Conservation (phyloP, 805 yeast species). For the Wickerhamomyces strasburgensis region DNA sequence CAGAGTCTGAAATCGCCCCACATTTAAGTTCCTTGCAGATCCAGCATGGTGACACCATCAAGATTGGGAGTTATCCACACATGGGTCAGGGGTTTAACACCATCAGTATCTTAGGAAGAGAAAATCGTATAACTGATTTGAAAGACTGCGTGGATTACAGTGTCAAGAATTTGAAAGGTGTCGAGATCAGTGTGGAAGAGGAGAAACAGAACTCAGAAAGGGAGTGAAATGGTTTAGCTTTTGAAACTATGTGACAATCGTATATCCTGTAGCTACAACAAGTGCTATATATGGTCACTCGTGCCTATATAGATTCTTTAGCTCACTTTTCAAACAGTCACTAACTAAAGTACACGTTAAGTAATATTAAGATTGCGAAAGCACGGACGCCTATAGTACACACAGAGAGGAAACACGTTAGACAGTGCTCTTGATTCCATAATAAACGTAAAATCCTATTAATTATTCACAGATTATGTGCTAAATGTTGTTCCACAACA, state of each 20-base stretch:
- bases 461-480: constrained; percentile 10
- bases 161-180: constrained; percentile 46
- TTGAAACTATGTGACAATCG: too few species aligned
- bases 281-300: too few species aligned
- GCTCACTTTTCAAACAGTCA: too few species aligned
- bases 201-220: constrained; percentile 34
- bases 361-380: too few species aligned
- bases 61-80: constrained; percentile 86
- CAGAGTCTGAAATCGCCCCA: constrained; percentile 70
- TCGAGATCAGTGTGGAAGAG: constrained; percentile 50
- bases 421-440: too few species aligned
- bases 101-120: constrained; percentile 66
- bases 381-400: too few species aligned
- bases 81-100: constrained; percentile 58
- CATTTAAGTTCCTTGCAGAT: constrained; percentile 49
- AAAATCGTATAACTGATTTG: constrained; percentile 32
- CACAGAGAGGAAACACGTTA: too few species aligned
- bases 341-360: too few species aligned
- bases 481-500: constrained; percentile 12
- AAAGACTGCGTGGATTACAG: constrained; percentile 42
- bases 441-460: too few species aligned
- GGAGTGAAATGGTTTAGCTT: neutral
- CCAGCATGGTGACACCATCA: constrained; percentile 37
- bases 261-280: too few species aligned
- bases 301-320: too few species aligned